Evolutionary conservation across 495 filamentous ascomycete species (phyloP), one percentile per base, ranked within the genome.

Genomic region (Penicillium longicatenatum): DNA sequence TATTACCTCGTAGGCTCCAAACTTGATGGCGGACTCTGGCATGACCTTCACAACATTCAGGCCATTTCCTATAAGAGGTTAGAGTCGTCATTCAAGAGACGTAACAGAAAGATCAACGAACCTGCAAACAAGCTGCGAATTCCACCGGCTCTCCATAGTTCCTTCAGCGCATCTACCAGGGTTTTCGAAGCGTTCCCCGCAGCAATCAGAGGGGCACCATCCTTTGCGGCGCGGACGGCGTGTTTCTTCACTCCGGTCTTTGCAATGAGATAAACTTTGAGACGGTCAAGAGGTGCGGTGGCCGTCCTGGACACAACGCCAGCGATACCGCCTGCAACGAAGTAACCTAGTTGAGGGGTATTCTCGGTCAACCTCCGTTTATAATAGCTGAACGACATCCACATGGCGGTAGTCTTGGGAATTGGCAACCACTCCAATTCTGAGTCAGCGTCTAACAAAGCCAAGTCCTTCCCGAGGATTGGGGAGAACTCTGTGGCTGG

Each of bases 41-140:
- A 98, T 93, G 48, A 98, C 92, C 73, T 98, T 98, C 61, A 97
- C 66, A 10, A 98, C 93, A 66, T 98, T 98, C 56, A 98, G 80
- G 8, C 94, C 94, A 68, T 98, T 98, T 29, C 94, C 94, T 97
- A 63, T 31, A 21, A 0, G 44, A 50, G 58, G 49, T 68, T 20
- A 70, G 52, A 47, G 42, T 6, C 14, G 22, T 41, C 22, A 46
- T 0, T 50, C 22, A 11, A 22, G 20, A 9, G 9, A 16, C 39
- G 4, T n/a, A 1, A 2, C 8, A 26, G 11, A 19, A 5, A 12
- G 19, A 24, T 41, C 37, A 46, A 75, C 85, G 69, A 77, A 96
- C 93, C 94, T 60, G 94, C 94, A 78, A 97, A 98, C 65, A 98
- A 85, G 69, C 90, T 96, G 48, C 88, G 85, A 35, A 97, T 75